Conservation (phyloP, 139 green algal species). For the Raphidocelis subcapitata region DNA sequence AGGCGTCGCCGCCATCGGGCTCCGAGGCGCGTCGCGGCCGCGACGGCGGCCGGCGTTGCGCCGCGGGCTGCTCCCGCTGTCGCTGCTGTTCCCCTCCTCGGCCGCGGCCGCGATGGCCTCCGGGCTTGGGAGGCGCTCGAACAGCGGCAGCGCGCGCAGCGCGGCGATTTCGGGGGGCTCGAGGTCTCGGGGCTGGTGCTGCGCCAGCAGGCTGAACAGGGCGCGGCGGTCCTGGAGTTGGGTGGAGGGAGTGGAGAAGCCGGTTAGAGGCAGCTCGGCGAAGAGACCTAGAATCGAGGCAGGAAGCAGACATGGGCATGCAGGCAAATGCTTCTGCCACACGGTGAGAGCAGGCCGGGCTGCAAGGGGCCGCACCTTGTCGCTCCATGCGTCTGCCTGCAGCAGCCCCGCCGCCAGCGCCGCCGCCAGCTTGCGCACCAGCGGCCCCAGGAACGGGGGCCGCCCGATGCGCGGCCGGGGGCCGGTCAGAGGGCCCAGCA, state of each 20-base stretch:
- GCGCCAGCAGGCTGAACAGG: conserved; percentile 35
- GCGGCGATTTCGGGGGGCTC: conserved; percentile 19
- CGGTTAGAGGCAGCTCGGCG: too few relatives aligned
- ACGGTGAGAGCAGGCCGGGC: too few relatives aligned
- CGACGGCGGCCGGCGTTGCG: too few relatives aligned
- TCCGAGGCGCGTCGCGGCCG: too few relatives aligned
- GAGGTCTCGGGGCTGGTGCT: conserved; percentile 23
- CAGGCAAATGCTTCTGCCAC: too few relatives aligned
- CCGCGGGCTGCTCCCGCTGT: background rate
- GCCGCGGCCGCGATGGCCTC: background rate
- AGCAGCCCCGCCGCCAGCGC: too few relatives aligned
- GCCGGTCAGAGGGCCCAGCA: conserved; percentile 8
- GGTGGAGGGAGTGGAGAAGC: too few relatives aligned
- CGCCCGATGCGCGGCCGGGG: conserved; percentile 8
- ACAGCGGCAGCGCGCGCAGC: conserved; percentile 42
- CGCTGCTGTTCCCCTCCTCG: background rate
- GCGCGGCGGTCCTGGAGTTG: background rate
- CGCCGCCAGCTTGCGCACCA: conserved; percentile 3
- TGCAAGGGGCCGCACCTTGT: too few relatives aligned
- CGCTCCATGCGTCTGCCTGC: too few relatives aligned
- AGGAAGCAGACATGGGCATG: too few relatives aligned
- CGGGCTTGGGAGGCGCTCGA: conserved; percentile 20
- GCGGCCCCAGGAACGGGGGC: conserved; percentile 20
- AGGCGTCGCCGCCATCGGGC: too few relatives aligned
- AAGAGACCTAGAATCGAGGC: too few relatives aligned